Conservation (phyloP, 352 stramenopile genomes). For the Pythium sp. region DNA sequence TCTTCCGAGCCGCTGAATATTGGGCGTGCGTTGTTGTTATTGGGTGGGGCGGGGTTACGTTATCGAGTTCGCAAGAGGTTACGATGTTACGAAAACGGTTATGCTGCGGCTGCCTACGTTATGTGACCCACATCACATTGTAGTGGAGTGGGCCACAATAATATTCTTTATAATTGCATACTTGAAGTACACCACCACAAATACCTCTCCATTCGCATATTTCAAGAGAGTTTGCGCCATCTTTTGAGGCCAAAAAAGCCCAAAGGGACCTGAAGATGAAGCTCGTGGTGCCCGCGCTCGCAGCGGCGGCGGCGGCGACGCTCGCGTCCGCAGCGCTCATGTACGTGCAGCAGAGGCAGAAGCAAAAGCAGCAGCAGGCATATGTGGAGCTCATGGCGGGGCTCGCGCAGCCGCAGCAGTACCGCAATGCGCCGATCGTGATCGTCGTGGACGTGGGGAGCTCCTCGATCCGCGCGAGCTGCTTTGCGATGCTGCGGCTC, state of each 20-base stretch:
- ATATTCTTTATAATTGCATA: not conserved
- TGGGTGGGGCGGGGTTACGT: not conserved
- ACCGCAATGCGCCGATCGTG: constrained; percentile 42
- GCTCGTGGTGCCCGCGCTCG: constrained; percentile 8
- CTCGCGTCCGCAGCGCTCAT: constrained; percentile 3
- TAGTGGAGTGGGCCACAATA: not conserved
- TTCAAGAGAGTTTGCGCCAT: not conserved
- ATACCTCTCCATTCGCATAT: not conserved
- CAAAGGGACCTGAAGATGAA: constrained; percentile 2
- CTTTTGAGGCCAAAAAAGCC: not conserved
- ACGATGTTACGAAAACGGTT: not conserved
- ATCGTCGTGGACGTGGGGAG: constrained; percentile 92
- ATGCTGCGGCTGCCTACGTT: not conserved
- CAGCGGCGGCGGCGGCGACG: constrained; percentile 1
- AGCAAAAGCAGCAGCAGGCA: constrained; percentile 21
- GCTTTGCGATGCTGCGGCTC: constrained; percentile 57
- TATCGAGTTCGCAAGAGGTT: not conserved
- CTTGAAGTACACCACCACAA: constrained; percentile 2
- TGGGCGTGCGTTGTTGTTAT: not conserved
- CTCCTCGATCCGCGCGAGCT: constrained; percentile 90
- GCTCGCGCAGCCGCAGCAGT: constrained; percentile 35
- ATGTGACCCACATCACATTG: not conserved
- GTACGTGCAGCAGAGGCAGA: constrained; percentile 2
- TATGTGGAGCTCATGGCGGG: constrained; percentile 26
- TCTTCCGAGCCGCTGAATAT: constrained; percentile 7